phyloP scores from a whole-genome alignment of 805 yeast species.

The Barnettozyma californica region DNA sequence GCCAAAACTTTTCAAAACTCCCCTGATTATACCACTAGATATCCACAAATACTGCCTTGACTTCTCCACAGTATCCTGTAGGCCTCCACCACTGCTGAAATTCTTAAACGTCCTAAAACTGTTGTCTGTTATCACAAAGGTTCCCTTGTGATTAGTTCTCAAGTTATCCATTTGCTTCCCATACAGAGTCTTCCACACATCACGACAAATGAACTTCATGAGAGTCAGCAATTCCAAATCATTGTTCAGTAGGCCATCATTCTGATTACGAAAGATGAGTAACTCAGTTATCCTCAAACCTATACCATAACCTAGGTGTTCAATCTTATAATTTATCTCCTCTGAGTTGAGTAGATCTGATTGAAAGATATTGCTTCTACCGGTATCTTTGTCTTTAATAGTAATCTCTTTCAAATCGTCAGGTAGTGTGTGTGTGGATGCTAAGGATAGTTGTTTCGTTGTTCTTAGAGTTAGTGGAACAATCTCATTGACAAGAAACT shows the following conservation, averaged over 20 bases:
- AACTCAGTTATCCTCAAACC: conserved; percentile 57
- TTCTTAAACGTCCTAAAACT: conserved; percentile 48
- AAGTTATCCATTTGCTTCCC: conserved; percentile 88
- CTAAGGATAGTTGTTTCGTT: conserved; percentile 33
- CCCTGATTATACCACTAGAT: conserved; percentile 73
- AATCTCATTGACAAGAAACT: conserved; percentile 66
- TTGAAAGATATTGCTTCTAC: conserved; percentile 38
- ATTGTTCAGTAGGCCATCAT: conserved; percentile 36
- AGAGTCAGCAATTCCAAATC: conserved; percentile 65
- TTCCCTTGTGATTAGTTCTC: conserved; percentile 86
- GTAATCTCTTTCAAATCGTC: conserved; percentile 10
- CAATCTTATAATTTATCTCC: conserved; percentile 55
- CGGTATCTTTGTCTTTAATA: conserved; percentile 27
- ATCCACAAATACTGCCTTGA: conserved; percentile 54
- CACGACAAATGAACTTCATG: conserved; percentile 90
- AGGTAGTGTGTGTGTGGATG: not conserved
- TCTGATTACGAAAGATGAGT: conserved; percentile 40
- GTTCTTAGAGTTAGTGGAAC: conserved; percentile 69
- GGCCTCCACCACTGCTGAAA: conserved; percentile 42
- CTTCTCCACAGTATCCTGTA: conserved; percentile 38
- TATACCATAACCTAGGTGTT: conserved; percentile 62
- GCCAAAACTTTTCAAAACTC: conserved; percentile 65
- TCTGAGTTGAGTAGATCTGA: conserved; percentile 34
- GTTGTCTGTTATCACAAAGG: conserved; percentile 73
- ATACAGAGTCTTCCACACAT: conserved; percentile 78